Conservation (phyloP, 345 rosid species). For the Syzygium aqueum region DNA sequence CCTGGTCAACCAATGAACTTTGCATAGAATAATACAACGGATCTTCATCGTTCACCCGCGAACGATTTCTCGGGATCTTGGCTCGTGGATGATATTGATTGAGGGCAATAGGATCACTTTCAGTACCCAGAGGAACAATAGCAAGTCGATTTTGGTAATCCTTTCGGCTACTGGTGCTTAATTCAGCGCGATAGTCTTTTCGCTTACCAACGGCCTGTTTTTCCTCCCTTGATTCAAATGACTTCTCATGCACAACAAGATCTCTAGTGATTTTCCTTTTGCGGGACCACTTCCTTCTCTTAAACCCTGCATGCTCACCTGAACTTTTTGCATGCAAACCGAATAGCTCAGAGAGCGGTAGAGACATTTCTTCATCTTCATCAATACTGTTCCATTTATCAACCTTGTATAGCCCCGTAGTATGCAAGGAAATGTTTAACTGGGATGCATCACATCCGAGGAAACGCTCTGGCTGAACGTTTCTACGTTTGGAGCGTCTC, state of each 20-base stretch:
- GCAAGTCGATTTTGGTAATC: background rate
- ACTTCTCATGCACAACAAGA: constrained; percentile 1
- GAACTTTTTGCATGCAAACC: constrained; percentile 8
- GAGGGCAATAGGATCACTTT: constrained; percentile 17
- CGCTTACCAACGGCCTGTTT: constrained; percentile 3
- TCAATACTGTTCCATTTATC: constrained; percentile 29
- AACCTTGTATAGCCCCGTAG: constrained; percentile 29
- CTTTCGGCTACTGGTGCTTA: background rate
- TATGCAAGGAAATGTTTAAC: constrained; percentile 34
- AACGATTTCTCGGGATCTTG: constrained; percentile 11
- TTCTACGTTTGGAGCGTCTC: constrained; percentile 71
- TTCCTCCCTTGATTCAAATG: constrained; percentile 1
- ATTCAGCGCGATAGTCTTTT: background rate
- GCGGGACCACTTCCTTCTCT: background rate
- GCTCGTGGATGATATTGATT: constrained; percentile 24
- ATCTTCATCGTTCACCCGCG: constrained; percentile 11
- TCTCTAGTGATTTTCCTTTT: constrained; percentile 4
- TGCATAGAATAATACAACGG: constrained; percentile 17
- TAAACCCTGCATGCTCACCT: background rate
- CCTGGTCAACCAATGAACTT: background rate
- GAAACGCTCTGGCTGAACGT: constrained; percentile 58
- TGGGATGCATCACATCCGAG: constrained; percentile 24
- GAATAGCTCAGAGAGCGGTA: constrained; percentile 45
- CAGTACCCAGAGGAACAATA: constrained; percentile 40
- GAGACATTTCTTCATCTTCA: constrained; percentile 33